Percentiles rank a stretch among this genome's conserved stretches.
These are phyloP conservation scores for Iris macrosiphon DNA, from an alignment of 106 monocot species.

Conservation along the genomic window DNA sequence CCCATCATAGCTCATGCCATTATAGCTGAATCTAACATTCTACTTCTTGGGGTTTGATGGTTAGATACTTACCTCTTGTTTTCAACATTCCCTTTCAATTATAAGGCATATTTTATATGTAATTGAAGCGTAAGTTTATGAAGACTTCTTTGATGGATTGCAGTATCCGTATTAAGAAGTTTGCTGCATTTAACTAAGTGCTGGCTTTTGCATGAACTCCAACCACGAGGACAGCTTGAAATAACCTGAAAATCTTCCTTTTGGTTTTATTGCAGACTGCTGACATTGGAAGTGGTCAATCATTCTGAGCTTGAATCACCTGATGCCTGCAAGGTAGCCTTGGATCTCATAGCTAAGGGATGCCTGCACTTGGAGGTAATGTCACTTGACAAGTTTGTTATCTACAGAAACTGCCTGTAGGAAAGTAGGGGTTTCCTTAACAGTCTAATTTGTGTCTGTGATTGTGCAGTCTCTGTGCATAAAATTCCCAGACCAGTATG, in stretches of 20 bases:
- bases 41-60: too few relatives aligned
- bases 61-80: too few relatives aligned
- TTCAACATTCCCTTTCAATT: too few relatives aligned
- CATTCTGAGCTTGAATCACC: slow-evolving; percentile 6
- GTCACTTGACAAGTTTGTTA: too few relatives aligned
- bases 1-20: too few relatives aligned
- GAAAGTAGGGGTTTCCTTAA: not conserved
- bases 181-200: too few relatives aligned
- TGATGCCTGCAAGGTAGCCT: slow-evolving; percentile 14
- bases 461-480: slow-evolving; percentile 52
- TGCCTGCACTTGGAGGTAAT: slow-evolving; percentile 75
- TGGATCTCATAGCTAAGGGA: slow-evolving; percentile 31
- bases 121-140: too few relatives aligned
- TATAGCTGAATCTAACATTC: too few relatives aligned
- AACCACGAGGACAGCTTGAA: not conserved
- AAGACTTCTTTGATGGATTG: too few relatives aligned
- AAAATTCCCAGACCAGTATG: slow-evolving; percentile 31
- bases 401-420: too few relatives aligned
- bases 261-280: slow-evolving; percentile 21
- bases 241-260: not conserved
- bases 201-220: not conserved
- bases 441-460: slow-evolving; percentile 6
- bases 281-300: slow-evolving; percentile 42
- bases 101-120: too few relatives aligned
- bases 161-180: too few relatives aligned